Conservation (phyloP, 306 rosid genomes). For the Senna tora region DNA sequence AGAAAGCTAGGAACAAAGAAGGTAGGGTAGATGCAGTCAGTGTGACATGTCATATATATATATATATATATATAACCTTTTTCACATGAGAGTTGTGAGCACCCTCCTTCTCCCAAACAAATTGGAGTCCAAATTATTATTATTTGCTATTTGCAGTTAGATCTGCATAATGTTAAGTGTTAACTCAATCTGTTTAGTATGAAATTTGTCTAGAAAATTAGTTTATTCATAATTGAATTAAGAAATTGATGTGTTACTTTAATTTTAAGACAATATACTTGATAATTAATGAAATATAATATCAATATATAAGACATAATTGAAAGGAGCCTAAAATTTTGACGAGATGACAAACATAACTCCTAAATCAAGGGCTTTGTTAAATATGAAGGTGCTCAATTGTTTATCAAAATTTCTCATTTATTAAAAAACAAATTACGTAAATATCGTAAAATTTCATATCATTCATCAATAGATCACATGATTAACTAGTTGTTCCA, state of each 20-base stretch:
- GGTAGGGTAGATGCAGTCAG: conserved; percentile 40
- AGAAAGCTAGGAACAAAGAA: conserved; percentile 38
- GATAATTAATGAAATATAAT: too few relatives aligned
- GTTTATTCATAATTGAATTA: too few relatives aligned
- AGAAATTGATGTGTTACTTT: too few relatives aligned
- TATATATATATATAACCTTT: too few relatives aligned
- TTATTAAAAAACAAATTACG: conserved; percentile 20
- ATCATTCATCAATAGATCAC: conserved; percentile 39
- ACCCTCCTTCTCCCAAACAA: conserved; percentile 18
- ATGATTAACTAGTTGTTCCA: conserved; percentile 27
- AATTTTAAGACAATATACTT: too few relatives aligned
- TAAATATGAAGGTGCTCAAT: conserved; percentile 21
- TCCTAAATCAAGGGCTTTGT: conserved; percentile 44
- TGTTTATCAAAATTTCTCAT: not conserved
- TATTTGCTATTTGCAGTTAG: not conserved
- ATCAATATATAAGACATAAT: too few relatives aligned
- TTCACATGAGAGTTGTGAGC: conserved; percentile 41
- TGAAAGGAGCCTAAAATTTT: conserved; percentile 28
- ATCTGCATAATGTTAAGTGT: not conserved
- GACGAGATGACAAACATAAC: conserved; percentile 47
- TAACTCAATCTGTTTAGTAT: not conserved
- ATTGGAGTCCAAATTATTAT: not conserved
- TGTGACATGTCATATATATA: conserved; percentile 38
- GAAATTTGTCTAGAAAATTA: conserved; percentile 4
- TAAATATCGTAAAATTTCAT: conserved; percentile 36